Base-by-base conservation (phyloP, 2,329 filamentous ascomycete genomes). In the Dryadomyces quercivorus region DNA sequence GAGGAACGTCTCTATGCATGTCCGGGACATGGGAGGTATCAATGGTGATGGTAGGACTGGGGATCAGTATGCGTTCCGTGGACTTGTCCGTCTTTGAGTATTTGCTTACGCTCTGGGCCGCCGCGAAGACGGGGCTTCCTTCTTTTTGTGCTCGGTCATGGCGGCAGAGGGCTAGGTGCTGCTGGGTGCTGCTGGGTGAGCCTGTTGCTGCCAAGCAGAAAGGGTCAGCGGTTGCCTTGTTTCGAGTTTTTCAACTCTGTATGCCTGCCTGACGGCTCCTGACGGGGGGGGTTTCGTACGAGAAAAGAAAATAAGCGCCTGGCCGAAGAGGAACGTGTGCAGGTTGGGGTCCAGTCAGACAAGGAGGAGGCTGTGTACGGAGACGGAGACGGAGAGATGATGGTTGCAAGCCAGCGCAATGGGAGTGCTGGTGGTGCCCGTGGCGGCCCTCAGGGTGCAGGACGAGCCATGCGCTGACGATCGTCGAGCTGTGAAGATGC, bases 1-100 rank as follows among this genome's bases (percentile, higher is more conserved):
- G 58, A 5, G 55, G 64, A 61, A 55, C 63, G 56, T 67, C 65
- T n/a, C 58, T 55, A 3, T 68, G 60, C 57, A 31, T 65, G 42
- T 66, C 63, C 53, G 61, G 47, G 16, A 63, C 58, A 48, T 57
- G 54, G 9, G 75, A 72, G 13, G 75, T 77, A 59, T 78, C 75
- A 53, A 79, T 78, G 52, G 74, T 79, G 56, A 78, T 78, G 53
- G 75, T 77, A 40, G 75, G 76, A 45, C 75, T 78, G 57, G 50
- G 21, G 12, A 38, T 42, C 16, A 4, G 22, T 13, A 16, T 34
- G 51, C 49, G 22, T 48, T 44, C 15, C 22, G n/a, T n/a, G n/a
- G 18, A 10, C 38, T 9, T 34, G 22, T n/a, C 15, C 10, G 26
- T 20, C 15, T n/a, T n/a, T 9, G 1, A 5, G 10, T 10, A 8